Conservation (phyloP, 2,329 filamentous ascomycete genomes). For the Pseudogymnoascus verrucosus region DNA sequence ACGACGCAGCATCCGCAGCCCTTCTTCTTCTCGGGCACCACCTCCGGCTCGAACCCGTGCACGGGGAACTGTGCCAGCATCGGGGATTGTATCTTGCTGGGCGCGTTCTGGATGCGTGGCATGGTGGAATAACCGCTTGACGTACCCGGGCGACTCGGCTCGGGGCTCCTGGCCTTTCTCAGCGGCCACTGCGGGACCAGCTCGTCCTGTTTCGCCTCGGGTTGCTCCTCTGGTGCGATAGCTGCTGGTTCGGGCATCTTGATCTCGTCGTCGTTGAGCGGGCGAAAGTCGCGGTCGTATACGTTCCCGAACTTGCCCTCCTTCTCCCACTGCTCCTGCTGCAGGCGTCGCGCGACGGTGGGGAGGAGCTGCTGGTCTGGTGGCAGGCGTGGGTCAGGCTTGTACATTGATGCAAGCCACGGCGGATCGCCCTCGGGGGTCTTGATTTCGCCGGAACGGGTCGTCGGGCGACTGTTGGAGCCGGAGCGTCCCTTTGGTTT, state of each 20-base stretch:
- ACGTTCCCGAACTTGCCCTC: conserved; percentile 78
- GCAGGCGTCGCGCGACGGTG: conserved; percentile 81
- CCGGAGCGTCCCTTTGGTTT: conserved; percentile 27
- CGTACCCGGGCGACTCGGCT: conserved; percentile 39
- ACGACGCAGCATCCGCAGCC: conserved; percentile 43
- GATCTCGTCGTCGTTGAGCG: conserved; percentile 61
- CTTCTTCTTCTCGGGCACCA: conserved; percentile 33
- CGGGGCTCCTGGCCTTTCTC: conserved; percentile 40
- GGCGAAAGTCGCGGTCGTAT: conserved; percentile 82
- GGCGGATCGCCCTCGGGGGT: conserved; percentile 89
- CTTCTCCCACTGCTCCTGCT: conserved; percentile 92
- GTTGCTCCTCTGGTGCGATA: conserved; percentile 24
- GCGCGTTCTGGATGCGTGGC: conserved; percentile 47
- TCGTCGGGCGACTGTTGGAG: conserved; percentile 46
- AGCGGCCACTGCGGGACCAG: conserved; percentile 52
- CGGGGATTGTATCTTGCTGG: conserved; percentile 17
- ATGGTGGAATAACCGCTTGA: conserved; percentile 49
- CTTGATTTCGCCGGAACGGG: conserved; percentile 54
- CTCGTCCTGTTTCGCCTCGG: conserved; percentile 27
- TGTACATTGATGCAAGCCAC: conserved; percentile 92
- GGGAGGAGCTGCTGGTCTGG: conserved; percentile 94
- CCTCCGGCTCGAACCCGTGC: conserved; percentile 33
- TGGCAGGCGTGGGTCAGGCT: conserved; percentile 86
- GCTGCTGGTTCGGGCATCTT: conserved; percentile 10
- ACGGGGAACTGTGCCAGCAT: conserved; percentile 27